Percentiles rank a stretch among this genome's conserved stretches.
Evolutionary conservation across 805 yeast genomes (phyloP).

Genomic region (Kuraishia borneana): DNA sequence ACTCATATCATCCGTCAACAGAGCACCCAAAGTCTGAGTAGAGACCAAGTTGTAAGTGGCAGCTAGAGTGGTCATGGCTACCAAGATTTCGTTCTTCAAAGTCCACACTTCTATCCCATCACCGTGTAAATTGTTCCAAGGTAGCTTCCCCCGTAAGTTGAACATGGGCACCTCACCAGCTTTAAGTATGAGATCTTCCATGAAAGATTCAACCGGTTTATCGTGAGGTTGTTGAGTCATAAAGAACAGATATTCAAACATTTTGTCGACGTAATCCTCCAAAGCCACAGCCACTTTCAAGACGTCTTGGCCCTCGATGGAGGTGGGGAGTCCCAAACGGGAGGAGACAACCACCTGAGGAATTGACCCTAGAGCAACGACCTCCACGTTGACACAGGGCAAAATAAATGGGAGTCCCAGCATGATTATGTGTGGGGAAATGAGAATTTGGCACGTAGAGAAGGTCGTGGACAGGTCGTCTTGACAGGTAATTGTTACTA

Average conservation of each 20-base stretch:
- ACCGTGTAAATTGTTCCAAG: slow-evolving; percentile 1
- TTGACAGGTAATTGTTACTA: too few relatives aligned
- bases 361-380: too few relatives aligned
- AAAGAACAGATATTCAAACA: background rate
- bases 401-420: too few relatives aligned
- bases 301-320: background rate
- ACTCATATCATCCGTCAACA: background rate
- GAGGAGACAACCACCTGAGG: too few relatives aligned
- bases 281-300: background rate
- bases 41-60: background rate
- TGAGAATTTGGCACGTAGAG: too few relatives aligned
- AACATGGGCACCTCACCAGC: background rate
- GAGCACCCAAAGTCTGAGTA: background rate
- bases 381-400: too few relatives aligned
- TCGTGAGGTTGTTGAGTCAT: background rate
- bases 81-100: background rate
- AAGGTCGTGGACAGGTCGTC: too few relatives aligned
- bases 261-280: slow-evolving; percentile 1
- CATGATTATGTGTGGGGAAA: too few relatives aligned
- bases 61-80: background rate
- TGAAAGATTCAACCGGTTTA: background rate
- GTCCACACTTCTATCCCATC: background rate
- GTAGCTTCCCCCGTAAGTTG: background rate
- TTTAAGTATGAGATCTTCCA: background rate
- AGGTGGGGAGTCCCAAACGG: too few relatives aligned